Evolutionary conservation across 192 early-diverging fungal genomes (phyloP), one percentile per base, ranked within the genome.

Genomic region (Backusella circina): DNA sequence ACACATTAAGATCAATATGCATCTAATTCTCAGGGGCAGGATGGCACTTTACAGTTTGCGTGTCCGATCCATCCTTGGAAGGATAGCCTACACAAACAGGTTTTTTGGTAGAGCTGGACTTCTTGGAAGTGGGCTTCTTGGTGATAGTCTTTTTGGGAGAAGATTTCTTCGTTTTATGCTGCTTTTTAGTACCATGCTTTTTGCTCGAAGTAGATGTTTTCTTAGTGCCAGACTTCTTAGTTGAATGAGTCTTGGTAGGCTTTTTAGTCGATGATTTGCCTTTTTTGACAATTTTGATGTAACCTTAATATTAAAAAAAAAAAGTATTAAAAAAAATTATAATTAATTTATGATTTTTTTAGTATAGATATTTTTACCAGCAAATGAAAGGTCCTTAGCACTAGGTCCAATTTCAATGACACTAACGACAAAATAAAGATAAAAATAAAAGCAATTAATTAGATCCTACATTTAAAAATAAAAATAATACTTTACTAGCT

Each of bases 341-440:
- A 61, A 61, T 61, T 61, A 61, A 61, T 44, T 15, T 44, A 15
- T 61, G 30, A 16, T 35, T 66, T 66, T 67, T 67, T 67, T 35
- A 67, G 66, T 67, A 4, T 13, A 21, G 32, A 67, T 67, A 21
- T 57, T 32, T 35, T 50, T 71, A 71, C 70, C 71, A 35, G 54
- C 71, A 72, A 72, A 72, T 30, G 71, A 54, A 61, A 72, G 18
- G 54, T 72, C 71, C 31, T 54, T 36, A 36, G 36, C 35, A 61
- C 30, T 72, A 8, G 47, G 71, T 5, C 71, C 71, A 23, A 39
- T 35, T 61, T 72, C 71, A 37, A 72, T 72, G 18, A 72, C 71
- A 37, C 71, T 72, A 61, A 36, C 38, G 18, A 47, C 6, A 47
- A 47, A 68, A 21, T 37, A 61, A 61, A 61, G 18, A 61, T 61